Evolutionary conservation across 2,329 filamentous ascomycete species (phyloP).

Genomic region (Fusarium sp.): DNA sequence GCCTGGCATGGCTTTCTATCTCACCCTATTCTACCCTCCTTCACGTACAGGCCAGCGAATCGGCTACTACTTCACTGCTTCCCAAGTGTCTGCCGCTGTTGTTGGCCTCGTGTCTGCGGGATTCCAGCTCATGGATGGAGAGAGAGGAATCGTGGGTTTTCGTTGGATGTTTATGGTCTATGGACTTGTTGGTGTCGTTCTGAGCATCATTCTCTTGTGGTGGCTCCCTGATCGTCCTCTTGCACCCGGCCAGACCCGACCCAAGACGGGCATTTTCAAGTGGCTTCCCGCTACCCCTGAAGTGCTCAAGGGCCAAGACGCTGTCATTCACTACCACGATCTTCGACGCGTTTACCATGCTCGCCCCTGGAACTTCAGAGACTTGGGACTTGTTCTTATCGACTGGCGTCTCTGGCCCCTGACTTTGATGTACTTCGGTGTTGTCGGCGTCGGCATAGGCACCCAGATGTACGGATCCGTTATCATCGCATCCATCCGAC

Average conservation of each 20-base stretch:
- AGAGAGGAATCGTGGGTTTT: constrained; percentile 81
- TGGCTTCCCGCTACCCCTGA: constrained; percentile 78
- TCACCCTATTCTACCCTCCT: constrained; percentile 92
- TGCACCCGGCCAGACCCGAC: constrained; percentile 73
- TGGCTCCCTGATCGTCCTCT: constrained; percentile 90
- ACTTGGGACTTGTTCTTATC: constrained; percentile 77
- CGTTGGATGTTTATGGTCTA: constrained; percentile 95
- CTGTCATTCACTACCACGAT: constrained; percentile 84
- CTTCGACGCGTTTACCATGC: constrained; percentile 83
- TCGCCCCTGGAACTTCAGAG: constrained; percentile 77
- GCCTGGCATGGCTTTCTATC: constrained; percentile 94
- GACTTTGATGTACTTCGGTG: constrained; percentile 92
- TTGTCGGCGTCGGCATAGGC: constrained; percentile 91
- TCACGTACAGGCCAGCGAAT: constrained; percentile 89
- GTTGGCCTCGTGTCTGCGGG: constrained; percentile 91
- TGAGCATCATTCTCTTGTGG: constrained; percentile 83
- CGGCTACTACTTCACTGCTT: constrained; percentile 88
- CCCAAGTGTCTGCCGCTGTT: constrained; percentile 89
- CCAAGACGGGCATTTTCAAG: constrained; percentile 64
- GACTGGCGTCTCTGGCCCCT: constrained; percentile 93
- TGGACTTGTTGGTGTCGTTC: constrained; percentile 77
- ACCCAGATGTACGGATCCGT: constrained; percentile 89
- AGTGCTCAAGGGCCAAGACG: constrained; percentile 81
- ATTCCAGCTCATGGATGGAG: constrained; percentile 90
- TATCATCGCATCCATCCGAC: constrained; percentile 84